A percentile compares a stretch with the other conserved stretches of the same genome.
Evolutionary conservation across 1,284 basidiomycete genomes (phyloP).

Genomic region (Crepidotus sp.): DNA sequence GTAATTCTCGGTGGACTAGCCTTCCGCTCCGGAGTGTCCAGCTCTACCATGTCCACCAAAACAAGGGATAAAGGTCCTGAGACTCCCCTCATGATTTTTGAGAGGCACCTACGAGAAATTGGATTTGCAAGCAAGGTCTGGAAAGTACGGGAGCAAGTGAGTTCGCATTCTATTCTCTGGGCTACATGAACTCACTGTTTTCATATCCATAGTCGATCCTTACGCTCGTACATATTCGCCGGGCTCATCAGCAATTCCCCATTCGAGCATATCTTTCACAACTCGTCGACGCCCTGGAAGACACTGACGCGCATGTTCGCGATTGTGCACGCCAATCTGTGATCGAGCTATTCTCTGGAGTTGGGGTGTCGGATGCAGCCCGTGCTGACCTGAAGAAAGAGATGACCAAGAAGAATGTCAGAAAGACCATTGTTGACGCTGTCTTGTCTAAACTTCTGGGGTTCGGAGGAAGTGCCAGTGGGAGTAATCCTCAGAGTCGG

Average conservation of each 20-base stretch:
- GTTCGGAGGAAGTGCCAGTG: constrained; percentile 33
- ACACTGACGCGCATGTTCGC: constrained; percentile 84
- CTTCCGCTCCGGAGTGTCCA: constrained; percentile 34
- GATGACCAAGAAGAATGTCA: constrained; percentile 73
- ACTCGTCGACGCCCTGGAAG: constrained; percentile 82
- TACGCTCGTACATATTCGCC: constrained; percentile 59
- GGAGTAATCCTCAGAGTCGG: constrained; percentile 38
- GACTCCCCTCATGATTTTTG: constrained; percentile 67
- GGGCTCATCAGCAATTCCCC: constrained; percentile 63
- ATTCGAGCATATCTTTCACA: constrained; percentile 74
- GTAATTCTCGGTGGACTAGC: constrained; percentile 65
- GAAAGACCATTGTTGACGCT: constrained; percentile 76
- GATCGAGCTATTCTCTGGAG: constrained; percentile 77
- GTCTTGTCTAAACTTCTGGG: constrained; percentile 57
- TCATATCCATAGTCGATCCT: constrained; percentile 45
- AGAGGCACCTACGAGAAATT: constrained; percentile 65
- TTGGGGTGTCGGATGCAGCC: constrained; percentile 75
- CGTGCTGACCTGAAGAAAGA: constrained; percentile 91
- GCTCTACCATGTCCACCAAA: constrained; percentile 31
- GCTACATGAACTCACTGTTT: not conserved
- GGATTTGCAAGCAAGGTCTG: constrained; percentile 71
- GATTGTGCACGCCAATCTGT: constrained; percentile 77
- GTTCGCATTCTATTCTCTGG: constrained; percentile 19
- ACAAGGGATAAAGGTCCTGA: constrained; percentile 67
- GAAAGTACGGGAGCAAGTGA: constrained; percentile 77